Base-by-base conservation (phyloP, 1,284 basidiomycete species). In the Tylopilus sp. region DNA sequence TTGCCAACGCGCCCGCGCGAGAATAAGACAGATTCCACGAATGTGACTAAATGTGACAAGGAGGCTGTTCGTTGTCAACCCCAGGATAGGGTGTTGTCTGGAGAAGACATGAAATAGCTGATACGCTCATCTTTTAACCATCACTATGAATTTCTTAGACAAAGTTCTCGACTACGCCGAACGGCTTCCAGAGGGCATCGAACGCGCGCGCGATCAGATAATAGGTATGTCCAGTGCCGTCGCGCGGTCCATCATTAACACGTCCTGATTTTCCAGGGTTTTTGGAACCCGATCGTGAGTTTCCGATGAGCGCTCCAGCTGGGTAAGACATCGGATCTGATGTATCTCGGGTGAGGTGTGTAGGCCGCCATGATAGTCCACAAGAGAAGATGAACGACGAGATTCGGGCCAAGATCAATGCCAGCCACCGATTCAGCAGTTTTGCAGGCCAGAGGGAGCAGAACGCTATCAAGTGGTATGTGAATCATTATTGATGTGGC, bases 381-480 rank as follows among this genome's bases (percentile, higher is more conserved):
- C 80, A 89, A 60, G 94, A 94, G 78, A 86, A 88, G 70, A 85
- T 83, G 44, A 76, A 86, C n/a, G 92, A 94, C 72, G 80, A 84
- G 44, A 83, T 91, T 67, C 83, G 91, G 26, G 83, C 86, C 60
- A 86, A 90, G 72, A 96, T 97, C 74, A 90, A 91, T 67, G 87
- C 88, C 5, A 80, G 84, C 22, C 96, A 98, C 81, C 88, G 96
- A 38, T 98, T 95, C 80, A 77, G 88, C 49, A 94, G 92, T 69
- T 99, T 98, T 78, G 95, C 96, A 0, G 83, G 81, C 16, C 86
- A 93, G 74, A 82, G 93, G 33, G 68, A 80, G 3, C 83, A 88
- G 19, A 97, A 97, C 77, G 83, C 87, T 57, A 92, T 95, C 57
- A 98, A 97, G 81, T 98, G 94, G 95, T 93, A 66, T 51, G 83